A percentile compares a stretch with the other conserved stretches of the same genome.
phyloP scores from a whole-genome alignment of 192 early-diverging fungal species.

The Chytriomyces sp. region DNA sequence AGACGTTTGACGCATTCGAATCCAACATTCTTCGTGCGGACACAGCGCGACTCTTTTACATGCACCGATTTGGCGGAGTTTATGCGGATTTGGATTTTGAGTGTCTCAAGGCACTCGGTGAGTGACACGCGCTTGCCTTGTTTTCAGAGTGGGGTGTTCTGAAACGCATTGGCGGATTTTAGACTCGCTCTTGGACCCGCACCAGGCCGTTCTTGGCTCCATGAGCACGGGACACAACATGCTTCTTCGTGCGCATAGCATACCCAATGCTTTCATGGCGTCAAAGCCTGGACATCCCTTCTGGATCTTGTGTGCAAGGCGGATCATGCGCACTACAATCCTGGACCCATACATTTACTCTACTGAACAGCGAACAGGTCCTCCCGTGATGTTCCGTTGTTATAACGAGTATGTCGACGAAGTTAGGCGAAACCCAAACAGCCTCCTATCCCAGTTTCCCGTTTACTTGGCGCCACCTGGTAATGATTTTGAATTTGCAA shows the following conservation, averaged over 20 bases:
- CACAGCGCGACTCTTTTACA: slow-evolving; percentile 39
- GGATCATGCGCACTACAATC: slow-evolving; percentile 11
- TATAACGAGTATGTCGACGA: slow-evolving; percentile 8
- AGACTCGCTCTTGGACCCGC: not conserved
- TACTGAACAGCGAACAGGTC: slow-evolving; percentile 41
- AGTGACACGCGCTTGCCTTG: not conserved
- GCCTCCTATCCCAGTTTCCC: not conserved
- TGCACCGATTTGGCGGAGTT: slow-evolving; percentile 48
- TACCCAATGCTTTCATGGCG: slow-evolving; percentile 55
- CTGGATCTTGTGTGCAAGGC: slow-evolving; percentile 36
- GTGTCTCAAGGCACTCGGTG: slow-evolving; percentile 32
- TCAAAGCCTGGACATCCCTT: slow-evolving; percentile 44
- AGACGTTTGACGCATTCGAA: slow-evolving; percentile 36
- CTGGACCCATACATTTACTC: not conserved
- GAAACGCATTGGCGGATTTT: not conserved
- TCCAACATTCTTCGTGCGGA: slow-evolving; percentile 46
- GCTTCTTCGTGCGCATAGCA: slow-evolving; percentile 21
- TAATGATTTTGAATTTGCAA: not conserved
- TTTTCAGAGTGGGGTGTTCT: not conserved
- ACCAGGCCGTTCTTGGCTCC: slow-evolving; percentile 3
- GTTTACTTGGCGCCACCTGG: not conserved
- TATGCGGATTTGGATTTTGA: slow-evolving; percentile 49
- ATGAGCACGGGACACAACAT: slow-evolving; percentile 8
- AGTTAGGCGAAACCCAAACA: not conserved
- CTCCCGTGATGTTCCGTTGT: slow-evolving; percentile 28